Base-by-base conservation (phyloP, 441 rosid species). In the Biscutella auriculata region DNA sequence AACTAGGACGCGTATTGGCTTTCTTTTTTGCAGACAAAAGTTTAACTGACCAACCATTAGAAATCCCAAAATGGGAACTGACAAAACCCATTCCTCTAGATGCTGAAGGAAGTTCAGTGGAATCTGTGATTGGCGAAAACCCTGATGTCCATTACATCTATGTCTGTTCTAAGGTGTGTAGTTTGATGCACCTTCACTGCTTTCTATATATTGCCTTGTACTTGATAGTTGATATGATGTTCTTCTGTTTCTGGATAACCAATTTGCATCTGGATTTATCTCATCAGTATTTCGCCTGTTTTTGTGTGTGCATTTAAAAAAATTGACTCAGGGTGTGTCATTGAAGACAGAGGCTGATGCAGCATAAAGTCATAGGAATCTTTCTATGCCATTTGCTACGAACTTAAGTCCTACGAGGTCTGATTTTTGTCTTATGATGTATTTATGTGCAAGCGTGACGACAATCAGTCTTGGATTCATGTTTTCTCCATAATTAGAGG, bases 91-190 rank as follows among this genome's bases (percentile, higher is more conserved):
- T 84, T 57, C 80, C 85, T 28, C 48, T 86, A 68, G 79, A 77
- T 61, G 79, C 66, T 50, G 79, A 76, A 33, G 86, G 72, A 51
- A 76, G 68, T 56, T 69, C 88, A 1, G 67, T 66, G 40, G 95
- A 86, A 73, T 76, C 79, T 47, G 71, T 57, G 11, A 77, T 89
- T 41, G 93, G 95, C 46, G 77, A 72, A 62, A 79, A 69, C 63
- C 84, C 88, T 30, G 90, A 86, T 13, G 83, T 89, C 50, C 95
- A 89, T 66, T 86, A 78, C 70, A 81, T 89, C 33, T 88, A 88
- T 23, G 69, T 83, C 63, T 85, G 95, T 68, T 66, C 69, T 43
- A 88, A 85, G 96, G 96, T 88, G 17, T 39, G 79, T 66, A 25
- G 44, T 46, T 54, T 59, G 27, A 70, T 60, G 47, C 40, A 12